phyloP scores from a whole-genome alignment of 1,284 basidiomycete species.

The Laetiporus sulphureus region DNA sequence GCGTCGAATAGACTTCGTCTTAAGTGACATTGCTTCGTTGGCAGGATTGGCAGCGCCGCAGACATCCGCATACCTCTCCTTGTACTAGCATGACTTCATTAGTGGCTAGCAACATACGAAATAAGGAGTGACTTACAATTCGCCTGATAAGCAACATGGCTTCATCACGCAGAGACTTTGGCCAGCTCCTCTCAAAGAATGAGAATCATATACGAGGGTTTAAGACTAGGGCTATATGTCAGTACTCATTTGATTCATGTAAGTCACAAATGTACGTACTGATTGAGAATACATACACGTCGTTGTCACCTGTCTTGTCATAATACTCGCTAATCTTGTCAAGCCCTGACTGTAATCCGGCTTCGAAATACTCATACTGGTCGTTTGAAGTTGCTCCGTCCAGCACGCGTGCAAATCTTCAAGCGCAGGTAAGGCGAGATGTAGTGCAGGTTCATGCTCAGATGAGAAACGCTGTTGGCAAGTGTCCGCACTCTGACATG shows the following conservation, averaged over 20 bases:
- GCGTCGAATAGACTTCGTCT: too few species aligned
- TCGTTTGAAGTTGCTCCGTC: slow-evolving; percentile 4
- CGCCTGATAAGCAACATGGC: too few species aligned
- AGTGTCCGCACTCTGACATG: background rate
- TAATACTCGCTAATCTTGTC: slow-evolving; percentile 14
- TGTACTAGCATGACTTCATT: too few species aligned
- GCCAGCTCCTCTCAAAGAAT: too few species aligned
- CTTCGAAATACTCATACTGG: slow-evolving; percentile 15
- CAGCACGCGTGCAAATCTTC: too few species aligned
- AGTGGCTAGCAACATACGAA: too few species aligned
- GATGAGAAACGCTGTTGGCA: slow-evolving; percentile 1
- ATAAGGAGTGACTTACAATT: too few species aligned
- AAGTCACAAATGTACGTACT: too few species aligned
- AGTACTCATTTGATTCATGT: background rate
- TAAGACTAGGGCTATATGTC: slow-evolving; percentile 10
- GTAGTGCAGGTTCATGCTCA: slow-evolving; percentile 15
- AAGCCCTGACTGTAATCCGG: slow-evolving; percentile 8
- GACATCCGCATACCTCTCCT: too few species aligned
- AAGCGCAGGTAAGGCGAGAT: slow-evolving; percentile 30
- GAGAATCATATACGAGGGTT: slow-evolving; percentile 2
- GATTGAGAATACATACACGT: slow-evolving; percentile 10
- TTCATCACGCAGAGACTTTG: too few species aligned
- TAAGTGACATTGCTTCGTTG: too few species aligned
- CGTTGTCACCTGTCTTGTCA: slow-evolving; percentile 9
- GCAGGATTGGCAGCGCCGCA: too few species aligned